Base-by-base conservation (phyloP, 2,329 filamentous ascomycete genomes). In the Aspergillus sp. region DNA sequence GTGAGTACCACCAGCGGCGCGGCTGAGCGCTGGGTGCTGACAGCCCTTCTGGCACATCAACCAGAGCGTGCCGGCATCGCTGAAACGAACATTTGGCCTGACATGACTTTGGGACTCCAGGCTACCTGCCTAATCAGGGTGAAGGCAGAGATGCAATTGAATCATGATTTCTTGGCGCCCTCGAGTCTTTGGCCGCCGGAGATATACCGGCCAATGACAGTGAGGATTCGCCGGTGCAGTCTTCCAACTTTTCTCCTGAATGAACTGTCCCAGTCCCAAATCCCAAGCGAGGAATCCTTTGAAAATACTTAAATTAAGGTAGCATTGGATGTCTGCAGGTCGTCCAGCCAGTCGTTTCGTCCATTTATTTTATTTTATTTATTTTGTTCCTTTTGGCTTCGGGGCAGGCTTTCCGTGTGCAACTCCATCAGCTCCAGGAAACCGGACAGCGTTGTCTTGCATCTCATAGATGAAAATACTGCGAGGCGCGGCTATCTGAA, bases 81-180 rank as follows among this genome's bases (percentile, higher is more conserved):
- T 31, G 27, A 31, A 31, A 31, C 27, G 27, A 31, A 31, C 27
- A 19, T 39, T 35, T 35, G 24, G 12, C 35, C 35, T 37, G 35
- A 37, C 12, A 37, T 46, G 43, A 31, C 5, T 9, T n/a, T 40
- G 35, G 31, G 23, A 14, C 23, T 14, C n/a, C 19, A 23, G 27
- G 4, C 40, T n/a, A 39, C 51, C 51, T 53, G 27, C 51, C 51
- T 46, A 53, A 43, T 35, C 6, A 31, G 46, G 40, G 31, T 19
- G 35, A 43, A 31, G 39, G 33, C 33, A 50, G 31, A 15, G 4
- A 12, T 27, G 44, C 43, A 31, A 31, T 46, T 49, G 47, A 52
- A 52, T 57, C 55, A 48, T 41, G 55, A 43, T 37, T 35, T 46
- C 51, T 57, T 57, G 55, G 54, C 49, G n/a, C 21, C 27, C 45